Percentiles rank a stretch among this genome's conserved stretches.
phyloP scores from a whole-genome alignment of 257 asterid species.

The Petrea volubilis region DNA sequence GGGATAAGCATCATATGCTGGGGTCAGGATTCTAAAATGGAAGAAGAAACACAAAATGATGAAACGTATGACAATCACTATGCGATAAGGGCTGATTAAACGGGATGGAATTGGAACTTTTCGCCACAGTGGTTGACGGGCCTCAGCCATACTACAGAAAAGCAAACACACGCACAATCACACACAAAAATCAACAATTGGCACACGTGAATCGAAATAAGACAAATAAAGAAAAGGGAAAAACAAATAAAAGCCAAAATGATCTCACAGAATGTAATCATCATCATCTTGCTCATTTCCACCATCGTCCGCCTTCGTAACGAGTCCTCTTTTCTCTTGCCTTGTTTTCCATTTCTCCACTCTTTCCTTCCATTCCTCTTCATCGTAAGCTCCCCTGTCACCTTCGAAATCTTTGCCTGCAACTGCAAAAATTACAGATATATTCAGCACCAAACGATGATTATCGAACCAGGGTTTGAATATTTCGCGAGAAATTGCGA shows the following conservation, averaged over 20 bases:
- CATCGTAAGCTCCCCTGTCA: constrained; percentile 54
- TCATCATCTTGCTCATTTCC: constrained; percentile 46
- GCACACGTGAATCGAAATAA: no score
- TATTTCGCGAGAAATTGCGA: background rate
- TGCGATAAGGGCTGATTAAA: constrained; percentile 74
- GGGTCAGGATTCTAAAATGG: constrained; percentile 74
- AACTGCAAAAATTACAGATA: constrained; percentile 30
- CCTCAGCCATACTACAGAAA: constrained; percentile 67
- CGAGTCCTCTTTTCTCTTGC: constrained; percentile 75
- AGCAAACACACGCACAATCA: no score
- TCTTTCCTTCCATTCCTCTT: constrained; percentile 74
- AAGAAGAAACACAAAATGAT: constrained; percentile 67
- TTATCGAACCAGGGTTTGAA: no score
- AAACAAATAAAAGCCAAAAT: no score
- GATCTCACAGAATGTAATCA: constrained; percentile 62
- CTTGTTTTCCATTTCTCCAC: constrained; percentile 80
- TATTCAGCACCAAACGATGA: no score
- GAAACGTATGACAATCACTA: constrained; percentile 69
- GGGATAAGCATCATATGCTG: constrained; percentile 77
- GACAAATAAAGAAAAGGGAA: no score
- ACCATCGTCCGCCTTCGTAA: constrained; percentile 48
- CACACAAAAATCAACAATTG: background rate
- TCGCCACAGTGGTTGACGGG: constrained; percentile 85
- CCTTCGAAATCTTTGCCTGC: constrained; percentile 67
- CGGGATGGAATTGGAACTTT: constrained; percentile 80